Evolutionary conservation across 768 basidiomycete species (phyloP).

Genomic region (Suillus lakei): DNA sequence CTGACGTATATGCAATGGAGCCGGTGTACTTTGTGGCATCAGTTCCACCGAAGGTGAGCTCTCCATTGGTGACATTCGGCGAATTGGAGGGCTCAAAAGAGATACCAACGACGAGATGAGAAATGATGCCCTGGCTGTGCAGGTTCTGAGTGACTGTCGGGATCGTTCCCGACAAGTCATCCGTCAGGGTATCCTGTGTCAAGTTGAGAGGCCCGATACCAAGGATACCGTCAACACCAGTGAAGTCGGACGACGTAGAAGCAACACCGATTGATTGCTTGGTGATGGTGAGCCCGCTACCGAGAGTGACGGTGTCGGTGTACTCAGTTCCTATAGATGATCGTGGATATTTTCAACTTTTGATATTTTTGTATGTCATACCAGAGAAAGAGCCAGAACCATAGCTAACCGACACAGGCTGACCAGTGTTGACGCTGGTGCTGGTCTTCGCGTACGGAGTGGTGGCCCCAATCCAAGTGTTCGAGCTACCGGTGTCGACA

Average conservation of each 20-base stretch:
- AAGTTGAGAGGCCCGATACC: conserved; percentile 66
- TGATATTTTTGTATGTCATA: conserved; percentile 20
- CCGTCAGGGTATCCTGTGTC: conserved; percentile 44
- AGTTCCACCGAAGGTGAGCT: conserved; percentile 54
- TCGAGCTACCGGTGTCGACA: conserved; percentile 58
- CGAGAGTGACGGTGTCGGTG: conserved; percentile 60
- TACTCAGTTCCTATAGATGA: conserved; percentile 44
- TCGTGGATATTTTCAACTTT: background rate
- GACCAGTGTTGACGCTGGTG: conserved; percentile 45
- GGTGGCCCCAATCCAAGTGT: conserved; percentile 65
- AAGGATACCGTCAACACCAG: conserved; percentile 64
- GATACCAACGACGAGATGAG: conserved; percentile 48
- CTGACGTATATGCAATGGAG: conserved; percentile 47
- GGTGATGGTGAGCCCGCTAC: conserved; percentile 52
- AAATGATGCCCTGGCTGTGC: conserved; percentile 44
- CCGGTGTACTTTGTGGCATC: conserved; percentile 36
- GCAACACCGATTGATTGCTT: conserved; percentile 72
- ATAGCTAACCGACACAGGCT: conserved; percentile 53
- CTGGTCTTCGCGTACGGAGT: conserved; percentile 47
- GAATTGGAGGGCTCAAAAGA: conserved; percentile 53
- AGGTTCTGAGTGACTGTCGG: conserved; percentile 66
- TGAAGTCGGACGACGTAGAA: conserved; percentile 45
- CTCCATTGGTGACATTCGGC: conserved; percentile 45
- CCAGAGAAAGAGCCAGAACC: conserved; percentile 67
- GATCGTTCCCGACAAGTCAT: conserved; percentile 28